Evolutionary conservation across 2,329 filamentous ascomycete genomes (phyloP).

Genomic region (Ilyonectria mors-panacis): DNA sequence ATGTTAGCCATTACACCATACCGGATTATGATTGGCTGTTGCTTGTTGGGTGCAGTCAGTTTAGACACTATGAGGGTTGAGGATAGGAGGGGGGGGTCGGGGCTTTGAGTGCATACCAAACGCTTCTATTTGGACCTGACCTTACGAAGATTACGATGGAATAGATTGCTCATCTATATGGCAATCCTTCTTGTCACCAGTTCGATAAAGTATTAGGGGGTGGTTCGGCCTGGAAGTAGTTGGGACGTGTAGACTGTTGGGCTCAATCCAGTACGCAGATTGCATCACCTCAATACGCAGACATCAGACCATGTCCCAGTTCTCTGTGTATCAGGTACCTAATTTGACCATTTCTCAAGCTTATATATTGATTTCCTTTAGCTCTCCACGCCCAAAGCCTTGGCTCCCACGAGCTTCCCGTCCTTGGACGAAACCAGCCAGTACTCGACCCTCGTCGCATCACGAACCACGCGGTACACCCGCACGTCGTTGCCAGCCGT

Average conservation of each 20-base stretch:
- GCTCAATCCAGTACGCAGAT: background rate
- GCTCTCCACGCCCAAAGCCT: constrained; percentile 82
- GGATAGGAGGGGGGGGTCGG: too few relatives aligned
- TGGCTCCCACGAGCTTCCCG: constrained; percentile 80
- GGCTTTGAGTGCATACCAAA: too few relatives aligned
- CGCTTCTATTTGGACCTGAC: too few relatives aligned
- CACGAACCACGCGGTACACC: constrained; percentile 79
- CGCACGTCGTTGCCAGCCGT: constrained; percentile 77
- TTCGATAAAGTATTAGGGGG: too few relatives aligned
- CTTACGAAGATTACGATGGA: too few relatives aligned
- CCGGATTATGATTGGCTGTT: constrained; percentile 28
- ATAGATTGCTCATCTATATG: too few relatives aligned
- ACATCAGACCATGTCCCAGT: background rate
- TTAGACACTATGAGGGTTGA: background rate
- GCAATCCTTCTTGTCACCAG: too few relatives aligned
- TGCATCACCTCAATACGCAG: background rate
- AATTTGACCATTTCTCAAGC: background rate
- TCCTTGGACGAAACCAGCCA: constrained; percentile 80
- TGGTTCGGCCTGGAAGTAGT: too few relatives aligned
- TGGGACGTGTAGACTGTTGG: background rate
- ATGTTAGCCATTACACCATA: constrained; percentile 44
- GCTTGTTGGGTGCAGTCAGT: too few relatives aligned
- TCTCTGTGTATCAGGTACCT: background rate
- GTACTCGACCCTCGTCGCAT: constrained; percentile 79
- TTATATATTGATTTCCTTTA: constrained; percentile 22